Evolutionary conservation across 177 flowering plant genomes (phyloP).

Genomic region (Telopea speciosissima): DNA sequence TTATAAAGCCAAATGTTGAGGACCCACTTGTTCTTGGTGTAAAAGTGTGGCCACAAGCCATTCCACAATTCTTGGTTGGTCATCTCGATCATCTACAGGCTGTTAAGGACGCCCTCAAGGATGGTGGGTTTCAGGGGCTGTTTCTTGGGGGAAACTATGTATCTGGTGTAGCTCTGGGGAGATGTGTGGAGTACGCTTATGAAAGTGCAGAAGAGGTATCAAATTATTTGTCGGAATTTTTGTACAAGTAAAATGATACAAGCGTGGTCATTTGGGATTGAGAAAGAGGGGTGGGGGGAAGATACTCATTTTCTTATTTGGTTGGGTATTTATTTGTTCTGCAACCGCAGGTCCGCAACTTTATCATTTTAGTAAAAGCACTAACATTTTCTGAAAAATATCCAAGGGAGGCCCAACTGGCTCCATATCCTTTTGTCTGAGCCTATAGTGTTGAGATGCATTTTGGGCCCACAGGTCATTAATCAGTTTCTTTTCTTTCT

Average conservation of each 20-base stretch:
- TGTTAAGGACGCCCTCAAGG: conserved; percentile 51
- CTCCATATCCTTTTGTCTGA: no score
- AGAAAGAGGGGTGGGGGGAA: no score
- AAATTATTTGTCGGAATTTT: conserved; percentile 41
- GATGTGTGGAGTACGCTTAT: conserved; percentile 90
- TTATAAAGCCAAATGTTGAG: conserved; percentile 57
- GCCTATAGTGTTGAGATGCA: no score
- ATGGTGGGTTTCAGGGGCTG: conserved; percentile 55
- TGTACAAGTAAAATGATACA: conserved; percentile 22
- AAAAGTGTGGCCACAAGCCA: conserved; percentile 89
- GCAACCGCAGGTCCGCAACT: no score
- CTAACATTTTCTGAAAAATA: no score
- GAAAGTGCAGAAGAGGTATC: conserved; percentile 64
- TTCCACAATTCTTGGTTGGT: conserved; percentile 87
- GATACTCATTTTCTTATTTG: no score
- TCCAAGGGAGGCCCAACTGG: no score
- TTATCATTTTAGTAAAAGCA: no score
- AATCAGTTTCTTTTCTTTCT: no score
- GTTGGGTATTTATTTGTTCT: no score
- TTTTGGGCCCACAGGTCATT: no score
- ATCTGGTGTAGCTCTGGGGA: conserved; percentile 91
- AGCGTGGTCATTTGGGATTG: neutral
- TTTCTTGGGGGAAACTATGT: conserved; percentile 92
- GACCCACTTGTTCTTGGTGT: conserved; percentile 74
- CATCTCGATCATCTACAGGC: conserved; percentile 73